Evolutionary conservation across 2,329 filamentous ascomycete genomes (phyloP).

Genomic region (Aureobasidium zeae): DNA sequence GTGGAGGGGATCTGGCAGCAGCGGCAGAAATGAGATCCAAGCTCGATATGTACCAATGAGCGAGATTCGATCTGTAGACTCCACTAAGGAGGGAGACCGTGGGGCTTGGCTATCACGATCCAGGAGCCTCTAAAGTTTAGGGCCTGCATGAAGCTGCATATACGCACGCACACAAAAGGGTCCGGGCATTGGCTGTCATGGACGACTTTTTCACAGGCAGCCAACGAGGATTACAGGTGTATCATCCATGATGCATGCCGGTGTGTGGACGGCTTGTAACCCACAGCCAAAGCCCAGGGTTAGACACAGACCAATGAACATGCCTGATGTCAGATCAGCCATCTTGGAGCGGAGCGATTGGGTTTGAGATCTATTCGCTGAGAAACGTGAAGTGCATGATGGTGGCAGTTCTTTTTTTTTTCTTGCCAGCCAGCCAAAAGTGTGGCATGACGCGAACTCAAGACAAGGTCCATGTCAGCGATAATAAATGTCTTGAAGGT

Average conservation of each 20-base stretch:
- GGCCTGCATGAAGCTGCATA: conserved; percentile 2
- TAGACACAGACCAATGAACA: neutral
- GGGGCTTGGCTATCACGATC: conserved; percentile 12
- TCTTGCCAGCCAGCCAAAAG: no score
- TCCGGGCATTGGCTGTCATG: conserved; percentile 1
- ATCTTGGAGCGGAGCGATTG: conserved; percentile 9
- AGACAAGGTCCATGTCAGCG: conserved; percentile 4
- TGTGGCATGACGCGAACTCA: conserved; percentile 13
- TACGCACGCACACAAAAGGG: conserved; percentile 11
- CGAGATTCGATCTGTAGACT: conserved; percentile 14
- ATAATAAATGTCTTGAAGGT: neutral
- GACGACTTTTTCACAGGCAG: neutral
- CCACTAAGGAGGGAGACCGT: conserved; percentile 1
- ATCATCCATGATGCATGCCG: no score
- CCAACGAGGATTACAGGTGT: conserved; percentile 1
- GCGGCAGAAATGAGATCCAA: conserved; percentile 10
- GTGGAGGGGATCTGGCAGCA: conserved; percentile 10
- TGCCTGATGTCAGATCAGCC: conserved; percentile 4
- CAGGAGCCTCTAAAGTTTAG: conserved; percentile 9
- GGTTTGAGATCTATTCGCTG: conserved; percentile 12
- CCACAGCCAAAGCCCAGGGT: neutral
- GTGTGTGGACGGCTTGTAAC: neutral
- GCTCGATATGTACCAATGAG: conserved; percentile 2
- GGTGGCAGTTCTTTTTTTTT: no score
- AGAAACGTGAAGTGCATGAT: conserved; percentile 14